These are phyloP conservation scores for Phylloporus sp. DNA, from an alignment of 768 basidiomycete genomes.

Conservation along the genomic window DNA sequence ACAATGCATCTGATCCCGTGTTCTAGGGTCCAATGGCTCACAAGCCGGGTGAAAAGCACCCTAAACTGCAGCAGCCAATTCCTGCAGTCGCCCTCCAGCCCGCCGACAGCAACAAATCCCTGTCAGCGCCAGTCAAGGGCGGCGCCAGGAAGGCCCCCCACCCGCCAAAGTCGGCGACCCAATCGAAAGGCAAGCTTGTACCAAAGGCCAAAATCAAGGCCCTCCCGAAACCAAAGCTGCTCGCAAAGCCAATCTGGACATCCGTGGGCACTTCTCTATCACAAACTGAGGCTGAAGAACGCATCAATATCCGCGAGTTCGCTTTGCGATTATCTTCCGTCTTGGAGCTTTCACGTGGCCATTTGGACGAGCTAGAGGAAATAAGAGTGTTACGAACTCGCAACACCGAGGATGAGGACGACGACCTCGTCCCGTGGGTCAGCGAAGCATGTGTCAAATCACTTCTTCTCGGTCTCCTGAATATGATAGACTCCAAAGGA, in stretches of 20 bases:
- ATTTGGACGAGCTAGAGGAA: conserved; percentile 62
- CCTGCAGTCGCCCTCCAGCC: conserved; percentile 3
- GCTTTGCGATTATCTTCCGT: conserved; percentile 54
- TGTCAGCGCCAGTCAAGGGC: conserved; percentile 11
- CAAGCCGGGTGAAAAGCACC: conserved; percentile 20
- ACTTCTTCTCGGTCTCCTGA: conserved; percentile 57
- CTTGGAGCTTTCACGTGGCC: conserved; percentile 45
- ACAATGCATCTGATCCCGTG: conserved; percentile 7
- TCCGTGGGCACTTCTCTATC: conserved; percentile 40
- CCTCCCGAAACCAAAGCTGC: conserved; percentile 32
- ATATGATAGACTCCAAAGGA: conserved; percentile 43
- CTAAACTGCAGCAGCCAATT: conserved; percentile 7
- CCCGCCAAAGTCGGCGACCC: conserved; percentile 8
- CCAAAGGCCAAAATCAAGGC: conserved; percentile 25
- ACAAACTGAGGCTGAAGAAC: conserved; percentile 47
- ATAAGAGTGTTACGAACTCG: conserved; percentile 35
- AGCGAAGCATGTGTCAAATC: conserved; percentile 61
- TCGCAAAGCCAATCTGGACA: conserved; percentile 51
- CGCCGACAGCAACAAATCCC: conserved; percentile 2
- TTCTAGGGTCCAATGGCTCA: conserved; percentile 27
- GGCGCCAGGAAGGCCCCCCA: conserved; percentile 3
- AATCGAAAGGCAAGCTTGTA: conserved; percentile 14
- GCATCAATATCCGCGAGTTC: conserved; percentile 74
- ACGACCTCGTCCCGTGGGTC: conserved; percentile 48
- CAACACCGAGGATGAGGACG: conserved; percentile 35